Evolutionary conservation across 441 rosid species (phyloP).

Genomic region (Lepidium campestre): DNA sequence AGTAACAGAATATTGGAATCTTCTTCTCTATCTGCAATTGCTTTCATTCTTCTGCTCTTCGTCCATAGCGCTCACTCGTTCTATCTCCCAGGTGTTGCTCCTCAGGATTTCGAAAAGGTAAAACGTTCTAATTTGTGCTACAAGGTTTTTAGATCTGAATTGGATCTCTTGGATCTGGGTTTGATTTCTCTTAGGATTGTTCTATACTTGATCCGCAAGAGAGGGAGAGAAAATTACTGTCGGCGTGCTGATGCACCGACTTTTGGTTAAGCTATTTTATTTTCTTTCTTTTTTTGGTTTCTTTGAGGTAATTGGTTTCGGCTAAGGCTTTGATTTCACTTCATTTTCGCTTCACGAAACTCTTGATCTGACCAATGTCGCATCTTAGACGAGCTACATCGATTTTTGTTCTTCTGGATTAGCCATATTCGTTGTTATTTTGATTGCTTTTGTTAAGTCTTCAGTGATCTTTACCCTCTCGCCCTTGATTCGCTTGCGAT

Average conservation of each 20-base stretch:
- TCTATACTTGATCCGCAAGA: background rate
- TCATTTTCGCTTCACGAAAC: background rate
- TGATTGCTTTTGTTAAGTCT: background rate
- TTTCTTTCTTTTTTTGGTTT: too few relatives aligned
- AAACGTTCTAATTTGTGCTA: constrained; percentile 1
- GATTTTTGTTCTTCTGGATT: background rate
- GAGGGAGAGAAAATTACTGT: background rate
- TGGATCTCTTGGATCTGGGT: constrained; percentile 8
- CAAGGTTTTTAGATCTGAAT: constrained; percentile 23
- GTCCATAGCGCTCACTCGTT: constrained; percentile 46
- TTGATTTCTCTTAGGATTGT: background rate
- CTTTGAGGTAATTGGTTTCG: background rate
- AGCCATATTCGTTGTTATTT: background rate
- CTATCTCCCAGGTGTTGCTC: constrained; percentile 67
- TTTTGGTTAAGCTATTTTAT: background rate
- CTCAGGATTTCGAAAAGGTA: constrained; percentile 64
- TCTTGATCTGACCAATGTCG: constrained; percentile 25
- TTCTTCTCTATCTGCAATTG: constrained; percentile 23
- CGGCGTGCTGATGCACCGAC: constrained; percentile 17
- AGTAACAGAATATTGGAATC: constrained; percentile 15
- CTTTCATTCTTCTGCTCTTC: constrained; percentile 32
- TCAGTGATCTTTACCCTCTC: background rate
- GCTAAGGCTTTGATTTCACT: background rate
- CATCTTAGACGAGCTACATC: constrained; percentile 3
- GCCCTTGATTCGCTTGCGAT: background rate